Conservation (phyloP, 108 stramenopile species). For the Pseudonitzschia delicatissima region DNA sequence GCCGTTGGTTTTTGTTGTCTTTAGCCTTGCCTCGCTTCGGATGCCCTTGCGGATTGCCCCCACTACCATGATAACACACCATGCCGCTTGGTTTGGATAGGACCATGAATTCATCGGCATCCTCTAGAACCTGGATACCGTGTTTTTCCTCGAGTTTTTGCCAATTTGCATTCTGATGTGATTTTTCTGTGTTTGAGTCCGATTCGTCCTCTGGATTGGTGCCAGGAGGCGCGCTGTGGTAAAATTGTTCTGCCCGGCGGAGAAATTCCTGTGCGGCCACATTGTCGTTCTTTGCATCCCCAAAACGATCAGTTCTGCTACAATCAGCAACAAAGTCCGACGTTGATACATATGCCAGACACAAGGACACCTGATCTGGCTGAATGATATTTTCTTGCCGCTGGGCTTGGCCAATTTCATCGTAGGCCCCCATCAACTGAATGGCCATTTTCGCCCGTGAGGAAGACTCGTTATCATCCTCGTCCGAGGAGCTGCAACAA, state of each 20-base stretch:
- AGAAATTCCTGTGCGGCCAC: constrained; percentile 12
- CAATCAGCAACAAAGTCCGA: not conserved
- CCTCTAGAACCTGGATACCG: constrained; percentile 41
- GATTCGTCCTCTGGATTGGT: constrained; percentile 37
- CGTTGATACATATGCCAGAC: constrained; percentile 11
- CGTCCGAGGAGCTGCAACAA: constrained; percentile 18
- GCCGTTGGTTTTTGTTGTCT: constrained; percentile 14
- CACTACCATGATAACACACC: constrained; percentile 45
- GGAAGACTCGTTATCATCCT: not conserved
- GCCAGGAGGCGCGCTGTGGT: constrained; percentile 33
- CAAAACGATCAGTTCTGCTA: too few species aligned
- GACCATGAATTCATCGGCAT: constrained; percentile 47
- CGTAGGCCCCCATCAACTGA: constrained; percentile 2
- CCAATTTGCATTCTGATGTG: constrained; percentile 14
- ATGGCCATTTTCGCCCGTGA: not conserved
- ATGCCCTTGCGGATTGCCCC: constrained; percentile 31
- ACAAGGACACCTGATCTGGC: constrained; percentile 24
- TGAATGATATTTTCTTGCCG: not conserved
- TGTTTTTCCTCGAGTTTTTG: constrained; percentile 5
- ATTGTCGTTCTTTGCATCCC: not conserved
- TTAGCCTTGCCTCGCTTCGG: constrained; percentile 21
- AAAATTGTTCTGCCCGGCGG: constrained; percentile 18
- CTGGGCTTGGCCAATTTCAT: not conserved
- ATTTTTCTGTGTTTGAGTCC: too few species aligned
- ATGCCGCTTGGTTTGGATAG: constrained; percentile 65